A percentile compares a stretch with the other conserved stretches of the same genome.
phyloP scores from a whole-genome alignment of 2,329 filamentous ascomycete genomes.

The Epichloe sibirici region DNA sequence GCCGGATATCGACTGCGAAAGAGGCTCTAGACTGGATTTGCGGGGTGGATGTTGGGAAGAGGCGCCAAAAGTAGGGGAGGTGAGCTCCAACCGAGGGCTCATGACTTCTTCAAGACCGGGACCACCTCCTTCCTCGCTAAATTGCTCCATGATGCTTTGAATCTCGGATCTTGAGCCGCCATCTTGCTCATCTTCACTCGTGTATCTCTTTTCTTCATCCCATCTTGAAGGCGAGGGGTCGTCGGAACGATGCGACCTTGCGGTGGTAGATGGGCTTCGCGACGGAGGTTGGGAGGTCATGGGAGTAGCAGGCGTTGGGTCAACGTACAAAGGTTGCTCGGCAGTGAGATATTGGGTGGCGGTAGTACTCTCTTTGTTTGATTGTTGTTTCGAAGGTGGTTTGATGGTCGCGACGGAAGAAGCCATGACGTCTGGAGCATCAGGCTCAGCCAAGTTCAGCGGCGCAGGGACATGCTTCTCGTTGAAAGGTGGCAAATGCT shows the following conservation, averaged over 20 bases:
- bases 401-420: slow-evolving; percentile 38
- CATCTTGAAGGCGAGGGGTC: slow-evolving; percentile 42
- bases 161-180: slow-evolving; percentile 73
- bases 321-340: slow-evolving; percentile 37
- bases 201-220: slow-evolving; percentile 45
- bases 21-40: slow-evolving; percentile 73
- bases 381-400: slow-evolving; percentile 30
- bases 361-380: slow-evolving; percentile 22
- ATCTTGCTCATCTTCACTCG: slow-evolving; percentile 53
- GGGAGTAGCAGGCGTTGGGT: slow-evolving; percentile 47
- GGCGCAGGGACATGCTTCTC: slow-evolving; percentile 14
- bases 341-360: slow-evolving; percentile 32
- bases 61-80: slow-evolving; percentile 63
- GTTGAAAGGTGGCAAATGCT: slow-evolving; percentile 6
- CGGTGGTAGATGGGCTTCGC: slow-evolving; percentile 43
- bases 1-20: slow-evolving; percentile 37
- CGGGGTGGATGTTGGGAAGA: slow-evolving; percentile 64
- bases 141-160: slow-evolving; percentile 95
- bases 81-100: slow-evolving; percentile 75
- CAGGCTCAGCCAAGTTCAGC: slow-evolving; percentile 7
- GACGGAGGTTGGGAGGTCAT: slow-evolving; percentile 43
- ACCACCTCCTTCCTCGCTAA: slow-evolving; percentile 61
- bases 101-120: slow-evolving; percentile 75
- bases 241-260: slow-evolving; percentile 31
- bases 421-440: slow-evolving; percentile 23